Evolutionary conservation across 2,329 filamentous ascomycete species (phyloP), one percentile per base, ranked within the genome.

Genomic region (Pseudocercospora cruenta): DNA sequence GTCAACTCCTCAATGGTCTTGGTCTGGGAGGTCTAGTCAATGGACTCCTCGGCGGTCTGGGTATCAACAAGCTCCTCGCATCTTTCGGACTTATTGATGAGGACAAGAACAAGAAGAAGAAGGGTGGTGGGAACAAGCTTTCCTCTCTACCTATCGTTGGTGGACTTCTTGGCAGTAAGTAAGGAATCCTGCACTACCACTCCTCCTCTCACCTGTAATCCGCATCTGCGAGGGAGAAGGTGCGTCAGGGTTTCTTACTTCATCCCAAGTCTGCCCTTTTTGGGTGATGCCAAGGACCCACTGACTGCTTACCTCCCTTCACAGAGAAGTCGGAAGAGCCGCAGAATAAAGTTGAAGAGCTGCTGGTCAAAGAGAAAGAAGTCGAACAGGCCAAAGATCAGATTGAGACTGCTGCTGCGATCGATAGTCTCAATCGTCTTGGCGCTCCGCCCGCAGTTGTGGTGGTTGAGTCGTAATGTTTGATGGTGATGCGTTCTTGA

Each of bases 11-110:
- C 65, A 90, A 90, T 72, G 92, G 91, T 4, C 87, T 97, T 28
- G 93, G 93, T 64, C 86, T 97, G 1, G 93, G 93, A 66, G 90
- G 91, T 16, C 79, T 97, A 0, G 87, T 97, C 71, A 91, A 94
- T 69, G 89, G 90, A 58, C 82, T 96, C 3, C 85, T 97, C 1
- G 91, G 91, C 63, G 90, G 90, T 1, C 80, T 95, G 21, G 92
- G 92, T 14, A 84, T 96, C 66, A 88, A 89, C 79, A 91, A 91
- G 77, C 82, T 95, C 21, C 85, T 96, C 16, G 87, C 88, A 7
- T 86, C 90, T 1, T 85, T 97, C 28, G 93, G 93, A 5, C 80
- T 89, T 21, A 84, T 85, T 36, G 82, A 80, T 54, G 68, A 87
- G 33, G 77, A 82, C 6, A 81, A 87, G 74, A 81, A 21, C 9